These are phyloP conservation scores for Musa itinerans DNA, from an alignment of 176 grass and related monocot species.

Conservation along the genomic window DNA sequence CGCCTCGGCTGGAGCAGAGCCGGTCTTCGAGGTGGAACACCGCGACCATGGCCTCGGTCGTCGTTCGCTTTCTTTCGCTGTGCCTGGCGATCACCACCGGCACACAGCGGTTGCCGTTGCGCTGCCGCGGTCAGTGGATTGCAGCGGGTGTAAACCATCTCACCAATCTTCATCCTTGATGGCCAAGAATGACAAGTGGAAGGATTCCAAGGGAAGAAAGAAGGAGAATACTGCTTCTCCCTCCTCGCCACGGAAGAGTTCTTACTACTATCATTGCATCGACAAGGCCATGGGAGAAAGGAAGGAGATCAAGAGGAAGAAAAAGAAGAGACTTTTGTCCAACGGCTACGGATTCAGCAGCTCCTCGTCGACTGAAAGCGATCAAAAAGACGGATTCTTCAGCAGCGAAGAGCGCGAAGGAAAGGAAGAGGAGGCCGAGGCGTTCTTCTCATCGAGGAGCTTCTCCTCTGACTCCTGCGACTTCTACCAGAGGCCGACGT, in stretches of 20 bases:
- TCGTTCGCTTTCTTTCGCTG: background rate
- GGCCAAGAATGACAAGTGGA: background rate
- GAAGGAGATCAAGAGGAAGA: slow-evolving; percentile 1
- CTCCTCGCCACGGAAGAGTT: slow-evolving; percentile 33
- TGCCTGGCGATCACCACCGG: background rate
- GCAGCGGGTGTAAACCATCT: background rate
- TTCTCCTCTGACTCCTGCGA: slow-evolving; percentile 94
- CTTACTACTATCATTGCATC: slow-evolving; percentile 7
- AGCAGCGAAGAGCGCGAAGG: slow-evolving; percentile 46
- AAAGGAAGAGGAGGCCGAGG: slow-evolving; percentile 39
- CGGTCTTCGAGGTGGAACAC: background rate
- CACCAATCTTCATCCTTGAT: background rate
- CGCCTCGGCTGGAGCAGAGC: background rate
- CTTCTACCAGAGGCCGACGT: slow-evolving; percentile 42
- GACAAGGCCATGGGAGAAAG: background rate
- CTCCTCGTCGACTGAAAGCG: slow-evolving; percentile 31
- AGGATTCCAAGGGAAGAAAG: background rate
- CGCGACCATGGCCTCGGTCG: background rate
- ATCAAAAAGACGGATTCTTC: slow-evolving; percentile 42
- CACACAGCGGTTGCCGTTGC: background rate
- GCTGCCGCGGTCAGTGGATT: background rate
- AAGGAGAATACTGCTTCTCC: slow-evolving; percentile 25
- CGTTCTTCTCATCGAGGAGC: slow-evolving; percentile 84
- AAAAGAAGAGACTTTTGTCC: slow-evolving; percentile 19
- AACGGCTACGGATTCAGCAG: slow-evolving; percentile 74